Percentiles rank a stretch among this genome's conserved stretches.
These are phyloP conservation scores for Trichophyton rubrum DNA, from an alignment of 2,329 filamentous ascomycete genomes.

Conservation along the genomic window DNA sequence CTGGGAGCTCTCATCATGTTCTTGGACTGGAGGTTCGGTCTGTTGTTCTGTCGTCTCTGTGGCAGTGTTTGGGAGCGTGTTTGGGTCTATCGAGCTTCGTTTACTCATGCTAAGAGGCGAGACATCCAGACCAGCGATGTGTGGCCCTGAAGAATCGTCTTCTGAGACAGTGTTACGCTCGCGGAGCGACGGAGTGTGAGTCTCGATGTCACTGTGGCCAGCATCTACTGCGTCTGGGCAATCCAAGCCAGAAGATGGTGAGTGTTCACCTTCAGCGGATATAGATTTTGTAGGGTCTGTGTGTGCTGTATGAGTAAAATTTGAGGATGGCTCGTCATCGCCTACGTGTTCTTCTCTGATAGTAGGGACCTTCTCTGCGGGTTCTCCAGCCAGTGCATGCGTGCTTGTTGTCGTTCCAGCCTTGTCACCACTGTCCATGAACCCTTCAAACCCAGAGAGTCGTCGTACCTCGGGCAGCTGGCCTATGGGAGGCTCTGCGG, in stretches of 20 bases:
- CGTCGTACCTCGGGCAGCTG: neutral
- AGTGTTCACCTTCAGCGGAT: neutral
- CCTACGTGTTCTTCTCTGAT: constrained; percentile 36
- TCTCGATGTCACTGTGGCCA: neutral
- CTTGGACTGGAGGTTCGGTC: neutral
- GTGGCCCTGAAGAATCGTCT: neutral
- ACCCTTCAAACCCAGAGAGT: neutral
- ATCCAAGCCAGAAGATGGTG: neutral
- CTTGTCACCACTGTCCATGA: neutral
- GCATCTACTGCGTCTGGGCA: neutral
- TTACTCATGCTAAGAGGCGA: neutral
- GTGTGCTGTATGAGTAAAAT: neutral
- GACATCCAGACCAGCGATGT: neutral
- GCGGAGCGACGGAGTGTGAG: neutral
- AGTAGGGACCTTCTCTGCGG: constrained; percentile 37
- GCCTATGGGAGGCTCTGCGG: neutral
- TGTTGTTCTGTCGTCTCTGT: neutral
- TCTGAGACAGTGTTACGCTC: neutral
- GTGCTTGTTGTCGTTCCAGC: constrained; percentile 29
- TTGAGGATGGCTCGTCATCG: neutral
- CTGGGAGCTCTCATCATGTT: neutral
- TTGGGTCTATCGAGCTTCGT: neutral
- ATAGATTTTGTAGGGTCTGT: neutral
- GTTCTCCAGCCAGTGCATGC: constrained; percentile 24
- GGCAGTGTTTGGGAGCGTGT: neutral